Percentiles rank a stretch among this genome's conserved stretches.
Conservation (phyloP, 1,284 basidiomycete species). For the Baeospora myosura region DNA sequence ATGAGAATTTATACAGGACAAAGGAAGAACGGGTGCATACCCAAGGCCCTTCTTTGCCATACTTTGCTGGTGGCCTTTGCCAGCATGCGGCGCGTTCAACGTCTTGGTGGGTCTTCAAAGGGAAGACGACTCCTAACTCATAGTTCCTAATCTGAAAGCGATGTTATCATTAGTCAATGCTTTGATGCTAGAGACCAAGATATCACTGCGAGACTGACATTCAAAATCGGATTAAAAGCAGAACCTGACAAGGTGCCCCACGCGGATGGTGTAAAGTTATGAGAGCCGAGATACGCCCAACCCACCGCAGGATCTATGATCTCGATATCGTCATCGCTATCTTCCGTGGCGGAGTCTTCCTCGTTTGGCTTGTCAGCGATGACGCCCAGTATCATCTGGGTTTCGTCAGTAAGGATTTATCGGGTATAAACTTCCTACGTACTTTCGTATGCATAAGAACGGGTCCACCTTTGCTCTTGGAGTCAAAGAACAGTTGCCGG, state of each 20-base stretch:
- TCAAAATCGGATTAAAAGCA: slow-evolving; percentile 59
- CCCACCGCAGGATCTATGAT: slow-evolving; percentile 41
- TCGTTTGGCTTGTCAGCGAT: background rate
- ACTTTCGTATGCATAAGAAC: slow-evolving; percentile 82
- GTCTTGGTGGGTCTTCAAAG: background rate
- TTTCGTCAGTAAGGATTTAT: background rate
- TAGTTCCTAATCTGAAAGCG: slow-evolving; percentile 1
- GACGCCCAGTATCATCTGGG: slow-evolving; percentile 30
- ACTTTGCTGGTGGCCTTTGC: background rate
- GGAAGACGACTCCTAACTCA: slow-evolving; percentile 3
- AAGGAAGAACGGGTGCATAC: background rate
- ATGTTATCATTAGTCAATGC: background rate
- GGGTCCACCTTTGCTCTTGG: slow-evolving; percentile 60
- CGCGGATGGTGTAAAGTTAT: slow-evolving; percentile 77
- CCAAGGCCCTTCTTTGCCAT: slow-evolving; percentile 1
- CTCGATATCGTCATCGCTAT: slow-evolving; percentile 14
- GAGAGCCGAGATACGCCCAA: slow-evolving; percentile 75
- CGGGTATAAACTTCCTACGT: slow-evolving; percentile 8
- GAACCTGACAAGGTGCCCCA: slow-evolving; percentile 76
- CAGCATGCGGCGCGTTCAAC: background rate
- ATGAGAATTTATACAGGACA: too few relatives aligned
- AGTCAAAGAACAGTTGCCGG: slow-evolving; percentile 59
- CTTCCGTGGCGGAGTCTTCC: slow-evolving; percentile 18
- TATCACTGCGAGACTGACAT: slow-evolving; percentile 36
- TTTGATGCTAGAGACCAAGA: too few relatives aligned